These are phyloP conservation scores for Lanmaoa rubissima DNA, from an alignment of 768 basidiomycete genomes.

Conservation along the genomic window DNA sequence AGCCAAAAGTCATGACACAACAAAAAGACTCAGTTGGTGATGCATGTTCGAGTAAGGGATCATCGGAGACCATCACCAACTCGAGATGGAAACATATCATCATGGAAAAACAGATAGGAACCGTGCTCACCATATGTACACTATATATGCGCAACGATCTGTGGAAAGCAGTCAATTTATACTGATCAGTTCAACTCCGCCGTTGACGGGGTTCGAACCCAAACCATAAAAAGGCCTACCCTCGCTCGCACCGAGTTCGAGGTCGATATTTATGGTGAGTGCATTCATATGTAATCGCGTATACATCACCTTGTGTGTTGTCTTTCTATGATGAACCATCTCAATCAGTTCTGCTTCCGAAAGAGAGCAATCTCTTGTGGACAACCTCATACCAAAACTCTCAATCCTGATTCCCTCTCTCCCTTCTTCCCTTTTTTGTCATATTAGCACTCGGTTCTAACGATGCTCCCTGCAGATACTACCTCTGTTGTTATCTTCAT, in stretches of 20 bases:
- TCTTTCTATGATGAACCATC: constrained; percentile 45
- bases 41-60: constrained; percentile 80
- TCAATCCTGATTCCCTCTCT: constrained; percentile 44
- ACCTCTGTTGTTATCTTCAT: background rate
- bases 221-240: background rate
- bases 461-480: background rate
- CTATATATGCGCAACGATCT: too few relatives aligned
- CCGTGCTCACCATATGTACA: constrained; percentile 32
- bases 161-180: background rate
- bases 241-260: too few relatives aligned
- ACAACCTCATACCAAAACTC: constrained; percentile 50
- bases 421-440: background rate
- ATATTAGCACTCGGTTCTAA: constrained; percentile 3
- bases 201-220: constrained; percentile 31
- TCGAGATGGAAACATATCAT: constrained; percentile 73
- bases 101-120: constrained; percentile 35
- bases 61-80: constrained; percentile 68
- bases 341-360: constrained; percentile 84
- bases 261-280: constrained; percentile 13
- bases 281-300: background rate
- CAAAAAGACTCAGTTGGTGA: constrained; percentile 45
- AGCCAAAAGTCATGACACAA: constrained; percentile 21
- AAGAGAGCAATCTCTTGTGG: constrained; percentile 75
- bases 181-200: constrained; percentile 11
- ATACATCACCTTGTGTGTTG: background rate